Evolutionary conservation across 441 rosid species (phyloP).

Genomic region (Flueggea neowawraea): DNA sequence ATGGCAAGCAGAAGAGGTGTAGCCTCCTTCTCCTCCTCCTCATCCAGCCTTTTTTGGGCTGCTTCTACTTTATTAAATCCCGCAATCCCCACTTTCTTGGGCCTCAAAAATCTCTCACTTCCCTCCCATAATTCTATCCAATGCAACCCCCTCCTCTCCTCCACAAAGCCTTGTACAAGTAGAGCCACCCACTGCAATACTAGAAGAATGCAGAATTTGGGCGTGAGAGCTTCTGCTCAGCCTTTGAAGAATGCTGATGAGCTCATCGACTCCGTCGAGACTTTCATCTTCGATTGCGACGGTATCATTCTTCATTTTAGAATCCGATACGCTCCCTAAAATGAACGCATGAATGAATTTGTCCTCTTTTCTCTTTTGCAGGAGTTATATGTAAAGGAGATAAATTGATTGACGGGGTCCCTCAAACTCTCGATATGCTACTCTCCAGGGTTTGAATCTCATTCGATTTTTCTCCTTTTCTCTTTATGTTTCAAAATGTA

Average conservation of each 20-base stretch:
- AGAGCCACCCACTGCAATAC: not conserved
- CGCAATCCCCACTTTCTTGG: not conserved
- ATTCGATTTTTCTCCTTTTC: not conserved
- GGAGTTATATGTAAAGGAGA: conserved; percentile 98
- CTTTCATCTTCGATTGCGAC: conserved; percentile 94
- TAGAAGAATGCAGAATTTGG: not conserved
- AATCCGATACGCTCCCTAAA: too few relatives aligned
- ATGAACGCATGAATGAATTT: too few relatives aligned
- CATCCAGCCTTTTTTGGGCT: not conserved
- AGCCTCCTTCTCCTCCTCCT: too few relatives aligned
- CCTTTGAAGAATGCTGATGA: conserved; percentile 42
- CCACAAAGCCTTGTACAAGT: not conserved
- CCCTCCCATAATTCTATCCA: not conserved
- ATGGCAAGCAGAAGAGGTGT: conserved; percentile 6
- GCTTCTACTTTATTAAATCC: not conserved
- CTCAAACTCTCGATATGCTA: conserved; percentile 64
- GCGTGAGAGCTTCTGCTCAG: conserved; percentile 36
- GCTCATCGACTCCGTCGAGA: conserved; percentile 78
- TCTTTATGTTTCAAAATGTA: not conserved
- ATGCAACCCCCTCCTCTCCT: not conserved
- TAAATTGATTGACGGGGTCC: conserved; percentile 80
- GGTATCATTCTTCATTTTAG: conserved; percentile 30
- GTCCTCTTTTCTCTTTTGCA: conserved; percentile 20
- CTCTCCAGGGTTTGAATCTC: conserved; percentile 56
- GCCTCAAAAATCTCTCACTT: not conserved